A percentile compares a stretch with the other conserved stretches of the same genome.
phyloP scores from a whole-genome alignment of 805 yeast species.

The Candida xyloterini region DNA sequence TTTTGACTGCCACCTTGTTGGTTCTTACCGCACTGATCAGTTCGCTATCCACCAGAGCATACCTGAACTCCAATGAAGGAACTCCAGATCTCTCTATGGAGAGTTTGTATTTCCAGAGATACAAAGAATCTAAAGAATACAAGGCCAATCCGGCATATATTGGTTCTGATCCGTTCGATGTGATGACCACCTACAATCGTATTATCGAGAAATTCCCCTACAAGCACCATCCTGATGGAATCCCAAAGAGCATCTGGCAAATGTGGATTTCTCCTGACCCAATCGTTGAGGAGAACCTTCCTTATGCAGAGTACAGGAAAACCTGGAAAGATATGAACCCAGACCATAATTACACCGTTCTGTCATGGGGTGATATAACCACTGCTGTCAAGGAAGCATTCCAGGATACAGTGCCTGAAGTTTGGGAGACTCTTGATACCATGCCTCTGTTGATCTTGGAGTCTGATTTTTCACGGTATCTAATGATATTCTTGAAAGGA shows the following conservation, averaged over 20 bases:
- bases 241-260: conserved; percentile 20
- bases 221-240: conserved; percentile 11
- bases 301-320: conserved; percentile 39
- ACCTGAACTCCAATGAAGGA: neutral
- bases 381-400: conserved; percentile 49
- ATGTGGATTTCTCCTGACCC: conserved; percentile 19
- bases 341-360: conserved; percentile 59
- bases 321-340: conserved; percentile 65
- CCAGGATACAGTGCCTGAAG: conserved; percentile 67
- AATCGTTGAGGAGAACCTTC: conserved; percentile 46
- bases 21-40: conserved; percentile 10
- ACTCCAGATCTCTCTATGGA: conserved; percentile 5
- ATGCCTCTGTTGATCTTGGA: conserved; percentile 77
- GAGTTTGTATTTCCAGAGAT: conserved; percentile 9
- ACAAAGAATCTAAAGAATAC: conserved; percentile 32
- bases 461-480: conserved; percentile 86
- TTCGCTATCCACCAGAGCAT: conserved; percentile 7
- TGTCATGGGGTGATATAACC: conserved; percentile 51
- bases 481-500: conserved; percentile 78
- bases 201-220: conserved; percentile 17
- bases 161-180: conserved; percentile 31
- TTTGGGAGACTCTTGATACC: conserved; percentile 62
- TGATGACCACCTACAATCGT: conserved; percentile 14
- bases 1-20: conserved; percentile 2
- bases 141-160: conserved; percentile 32